Evolutionary conservation across 2,329 filamentous ascomycete species (phyloP).

Genomic region (Ophiosphaerella herpotricha): DNA sequence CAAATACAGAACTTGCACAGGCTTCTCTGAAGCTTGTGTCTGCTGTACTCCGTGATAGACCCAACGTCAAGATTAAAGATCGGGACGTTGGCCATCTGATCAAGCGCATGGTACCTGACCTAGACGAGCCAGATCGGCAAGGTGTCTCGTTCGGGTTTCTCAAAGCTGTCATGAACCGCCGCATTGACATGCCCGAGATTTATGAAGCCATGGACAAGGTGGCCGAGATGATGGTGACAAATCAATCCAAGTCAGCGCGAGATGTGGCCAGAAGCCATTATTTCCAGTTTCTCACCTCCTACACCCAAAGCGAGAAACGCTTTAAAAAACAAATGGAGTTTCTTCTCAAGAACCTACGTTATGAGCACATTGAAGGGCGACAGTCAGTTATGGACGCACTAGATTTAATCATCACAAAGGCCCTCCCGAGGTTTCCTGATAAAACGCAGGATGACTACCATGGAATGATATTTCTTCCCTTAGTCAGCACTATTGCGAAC

Average conservation of each 20-base stretch:
- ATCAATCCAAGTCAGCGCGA: conserved; percentile 85
- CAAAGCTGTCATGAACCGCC: conserved; percentile 81
- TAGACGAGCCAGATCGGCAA: conserved; percentile 90
- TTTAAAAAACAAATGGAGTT: conserved; percentile 91
- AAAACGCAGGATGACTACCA: conserved; percentile 78
- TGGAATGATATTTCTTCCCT: conserved; percentile 79
- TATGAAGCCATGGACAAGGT: conserved; percentile 87
- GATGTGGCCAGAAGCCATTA: conserved; percentile 88
- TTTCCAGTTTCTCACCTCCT: conserved; percentile 92
- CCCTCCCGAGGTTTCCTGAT: conserved; percentile 60
- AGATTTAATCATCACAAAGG: conserved; percentile 83
- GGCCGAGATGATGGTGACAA: conserved; percentile 91
- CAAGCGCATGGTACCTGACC: conserved; percentile 79
- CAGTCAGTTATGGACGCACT: conserved; percentile 93
- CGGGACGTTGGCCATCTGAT: conserved; percentile 82
- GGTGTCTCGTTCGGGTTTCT: conserved; percentile 95
- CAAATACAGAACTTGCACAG: conserved; percentile 82
- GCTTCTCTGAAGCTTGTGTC: conserved; percentile 87
- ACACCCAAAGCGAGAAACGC: conserved; percentile 86
- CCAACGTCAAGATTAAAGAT: conserved; percentile 76
- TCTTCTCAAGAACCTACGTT: conserved; percentile 86
- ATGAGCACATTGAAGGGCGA: conserved; percentile 84
- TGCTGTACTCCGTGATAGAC: conserved; percentile 79
- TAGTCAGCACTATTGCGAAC: conserved; percentile 84
- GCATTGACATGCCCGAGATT: conserved; percentile 81